Evolutionary conservation across 805 yeast species (phyloP).

Genomic region (Candida stauntonica): DNA sequence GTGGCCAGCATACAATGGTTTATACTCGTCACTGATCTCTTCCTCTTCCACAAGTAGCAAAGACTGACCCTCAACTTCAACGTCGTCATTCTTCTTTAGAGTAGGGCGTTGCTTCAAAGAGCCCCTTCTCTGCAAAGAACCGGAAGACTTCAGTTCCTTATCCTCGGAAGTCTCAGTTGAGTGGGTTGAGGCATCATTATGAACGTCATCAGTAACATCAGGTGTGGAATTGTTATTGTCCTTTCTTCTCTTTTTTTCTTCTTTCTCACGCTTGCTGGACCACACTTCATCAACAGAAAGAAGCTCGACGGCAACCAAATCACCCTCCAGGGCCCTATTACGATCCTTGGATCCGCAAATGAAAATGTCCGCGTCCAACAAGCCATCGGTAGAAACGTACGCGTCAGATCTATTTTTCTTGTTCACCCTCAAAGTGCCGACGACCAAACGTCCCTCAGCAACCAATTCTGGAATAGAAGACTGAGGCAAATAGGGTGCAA

Average conservation of each 20-base stretch:
- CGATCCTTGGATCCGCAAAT: constrained; percentile 98
- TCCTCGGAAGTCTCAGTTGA: constrained; percentile 11
- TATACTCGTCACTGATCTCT: constrained; percentile 86
- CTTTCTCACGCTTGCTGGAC: constrained; percentile 94
- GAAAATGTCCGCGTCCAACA: constrained; percentile 92
- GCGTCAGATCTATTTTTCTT: constrained; percentile 97
- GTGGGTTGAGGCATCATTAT: constrained; percentile 72
- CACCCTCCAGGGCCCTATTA: constrained; percentile 96
- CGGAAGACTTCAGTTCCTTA: constrained; percentile 29
- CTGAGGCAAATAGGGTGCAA: constrained; percentile 96
- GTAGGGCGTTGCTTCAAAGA: constrained; percentile 93
- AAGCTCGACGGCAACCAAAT: constrained; percentile 91
- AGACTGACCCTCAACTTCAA: constrained; percentile 97
- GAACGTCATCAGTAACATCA: constrained; percentile 65
- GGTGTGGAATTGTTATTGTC: constrained; percentile 46
- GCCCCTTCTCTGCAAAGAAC: constrained; percentile 69
- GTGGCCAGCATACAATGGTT: constrained; percentile 96
- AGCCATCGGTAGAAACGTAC: constrained; percentile 94
- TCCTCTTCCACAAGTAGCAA: constrained; percentile 89
- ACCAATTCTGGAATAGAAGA: constrained; percentile 85
- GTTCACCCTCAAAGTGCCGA: constrained; percentile 90
- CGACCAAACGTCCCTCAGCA: constrained; percentile 84
- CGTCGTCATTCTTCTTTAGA: constrained; percentile 96
- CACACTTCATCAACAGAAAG: constrained; percentile 96
- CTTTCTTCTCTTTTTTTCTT: constrained; percentile 91